Base-by-base conservation (phyloP, 75 land plant species). In the Cryptomeria japonica region DNA sequence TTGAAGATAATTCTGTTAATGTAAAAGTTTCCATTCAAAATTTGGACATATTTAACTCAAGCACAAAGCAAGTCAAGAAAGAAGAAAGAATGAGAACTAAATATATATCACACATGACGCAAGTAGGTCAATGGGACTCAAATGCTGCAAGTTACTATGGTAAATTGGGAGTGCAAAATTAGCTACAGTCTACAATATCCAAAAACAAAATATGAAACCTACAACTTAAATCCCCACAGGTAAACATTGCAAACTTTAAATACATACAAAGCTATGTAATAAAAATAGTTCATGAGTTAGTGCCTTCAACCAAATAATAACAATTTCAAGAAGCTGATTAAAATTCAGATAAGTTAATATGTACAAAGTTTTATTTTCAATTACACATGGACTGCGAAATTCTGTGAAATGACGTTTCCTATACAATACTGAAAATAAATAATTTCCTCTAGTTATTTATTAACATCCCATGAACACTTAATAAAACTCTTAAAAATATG, bases 21-120 rank as follows among this genome's bases (percentile, higher is more conserved):
- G 34, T 49, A 82, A n/a, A 82, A 82, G 84, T 82, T 80, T 82
- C 51, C 49, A 9, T 82, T 44, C 49, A 82, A 82, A 82, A 5
- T 10, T 28, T 13, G 15, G 34, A 41, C 9, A 80, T 42, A 80
- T 49, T 39, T 41, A 4, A 32, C 82, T 41, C 28, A 38, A 79
- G 7, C 44, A 1, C 3, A 1, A 79, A 79, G 46, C 47, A 41
- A 39, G 44, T 18, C 28, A 41, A 39, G 47, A 79, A 79, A 75
- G 37, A 32, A 34, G 37, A 64, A 22, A 64, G 28, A 64, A 64
- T 28, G 70, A 64, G 3, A 64, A 64, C 9, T 64, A 22, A 25
- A 64, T 22, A 6, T 25, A 64, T 64, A 10, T 64, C 70, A 64
- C 8, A 7, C 8, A 22, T 25, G 70, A 64, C 0, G n/a, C 6